Base-by-base conservation (phyloP, 129 eudicot genomes). In the Heracleum sosnowskyi region DNA sequence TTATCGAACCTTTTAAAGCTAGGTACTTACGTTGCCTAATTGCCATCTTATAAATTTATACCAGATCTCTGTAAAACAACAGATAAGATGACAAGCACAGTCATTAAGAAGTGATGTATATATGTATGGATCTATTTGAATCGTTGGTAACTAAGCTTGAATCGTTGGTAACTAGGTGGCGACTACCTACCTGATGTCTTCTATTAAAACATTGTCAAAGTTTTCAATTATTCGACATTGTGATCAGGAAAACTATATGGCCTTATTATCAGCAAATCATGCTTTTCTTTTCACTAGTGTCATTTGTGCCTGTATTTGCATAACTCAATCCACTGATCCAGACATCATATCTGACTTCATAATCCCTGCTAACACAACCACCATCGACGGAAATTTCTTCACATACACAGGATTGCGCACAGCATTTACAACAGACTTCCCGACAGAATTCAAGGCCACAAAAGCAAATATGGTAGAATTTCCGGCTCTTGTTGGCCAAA, bases 401-500 rank as follows among this genome's bases (percentile, higher is more conserved):
- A 76, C 83, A 2, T 84, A n/a, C 81, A 84, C 83, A 26, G 86
- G 78, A 1, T 17, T 84, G 26, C 81, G 83, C 12, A 74, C 77
- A 33, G 18, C 77, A 7, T 34, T 79, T 8, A 31, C 49, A 16
- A 31, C 73, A 62, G 55, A n/a, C 4, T 28, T 77, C 13, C 47
- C 73, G 16, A 28, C 76, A 7, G 41, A 44, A 8, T 80, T 44
- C 22, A 80, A 44, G 28, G 72, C 28, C 15, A 80, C 84, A 5
- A 77, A 80, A 42, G 87, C 81, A 34, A 80, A 74, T 47, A 72
- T 71, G 76, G 79, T 64, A 20, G 87, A 80, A 69, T 80, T 80
- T 20, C 87, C 87, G 20, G 82, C 79, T 47, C 76, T 84, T 7
- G 63, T 36, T 31, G 81, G 87, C 37, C 87, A 80, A 68, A 60